A percentile compares a stretch with the other conserved stretches of the same genome.
Evolutionary conservation across 805 yeast genomes (phyloP).

Genomic region (Dipodascus geniculatus): DNA sequence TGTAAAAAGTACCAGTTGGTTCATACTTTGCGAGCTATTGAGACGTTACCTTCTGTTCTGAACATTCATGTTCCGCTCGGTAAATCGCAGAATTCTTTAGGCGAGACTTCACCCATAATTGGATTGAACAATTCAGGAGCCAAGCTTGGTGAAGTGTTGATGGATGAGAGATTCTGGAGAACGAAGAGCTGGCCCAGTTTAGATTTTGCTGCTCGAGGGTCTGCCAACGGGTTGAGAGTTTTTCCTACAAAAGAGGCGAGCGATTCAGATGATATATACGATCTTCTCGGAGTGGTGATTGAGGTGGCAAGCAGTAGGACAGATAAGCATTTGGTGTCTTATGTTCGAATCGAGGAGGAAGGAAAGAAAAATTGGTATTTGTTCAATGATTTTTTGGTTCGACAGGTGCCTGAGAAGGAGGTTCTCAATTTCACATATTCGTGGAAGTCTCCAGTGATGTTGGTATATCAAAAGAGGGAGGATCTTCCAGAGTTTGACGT

Average conservation of each 20-base stretch:
- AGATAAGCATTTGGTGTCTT: conserved; percentile 27
- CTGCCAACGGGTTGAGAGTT: conserved; percentile 7
- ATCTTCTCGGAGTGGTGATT: conserved; percentile 25
- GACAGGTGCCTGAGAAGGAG: conserved; percentile 61
- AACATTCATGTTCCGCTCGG: neutral
- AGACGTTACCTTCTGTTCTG: conserved; percentile 52
- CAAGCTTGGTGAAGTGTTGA: conserved; percentile 4
- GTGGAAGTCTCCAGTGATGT: conserved; percentile 78
- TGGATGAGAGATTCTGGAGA: conserved; percentile 8
- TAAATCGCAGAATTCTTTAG: neutral
- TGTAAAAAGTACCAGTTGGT: conserved; percentile 42
- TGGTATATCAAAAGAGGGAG: conserved; percentile 40
- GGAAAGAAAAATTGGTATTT: conserved; percentile 47
- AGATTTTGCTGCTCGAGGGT: conserved; percentile 6
- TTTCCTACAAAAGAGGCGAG: conserved; percentile 4
- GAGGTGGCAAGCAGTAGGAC: conserved; percentile 21
- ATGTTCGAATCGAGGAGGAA: conserved; percentile 17
- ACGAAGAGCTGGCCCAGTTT: conserved; percentile 10
- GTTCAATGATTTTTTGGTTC: conserved; percentile 85
- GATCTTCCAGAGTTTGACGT: conserved; percentile 30
- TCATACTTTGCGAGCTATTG: conserved; percentile 40
- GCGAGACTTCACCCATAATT: neutral
- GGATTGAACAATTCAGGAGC: neutral
- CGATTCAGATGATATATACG: conserved; percentile 15
- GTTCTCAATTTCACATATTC: conserved; percentile 57